Percentiles rank a stretch among this genome's conserved stretches.
phyloP scores from a whole-genome alignment of 2,329 filamentous ascomycete genomes.

The Chaetomiaceae sp. region DNA sequence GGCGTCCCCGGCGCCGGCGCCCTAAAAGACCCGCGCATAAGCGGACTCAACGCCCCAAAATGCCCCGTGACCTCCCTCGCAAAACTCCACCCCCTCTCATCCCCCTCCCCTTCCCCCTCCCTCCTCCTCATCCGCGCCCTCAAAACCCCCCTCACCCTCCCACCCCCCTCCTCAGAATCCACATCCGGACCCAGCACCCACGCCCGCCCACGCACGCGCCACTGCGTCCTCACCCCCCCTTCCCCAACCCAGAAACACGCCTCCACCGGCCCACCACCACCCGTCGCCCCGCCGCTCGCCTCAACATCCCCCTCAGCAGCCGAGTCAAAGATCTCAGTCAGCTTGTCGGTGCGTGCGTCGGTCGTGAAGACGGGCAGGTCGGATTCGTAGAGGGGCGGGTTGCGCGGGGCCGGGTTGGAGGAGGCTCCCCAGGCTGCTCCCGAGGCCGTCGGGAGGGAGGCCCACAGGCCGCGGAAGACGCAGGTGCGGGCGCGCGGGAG shows the following conservation, averaged over 20 bases:
- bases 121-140: conserved; percentile 56
- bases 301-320: conserved; percentile 37
- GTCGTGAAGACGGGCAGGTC: conserved; percentile 83
- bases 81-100: conserved; percentile 64
- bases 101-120: background rate
- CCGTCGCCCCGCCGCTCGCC: conserved; percentile 45
- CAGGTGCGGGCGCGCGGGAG: conserved; percentile 67
- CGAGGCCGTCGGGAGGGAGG: conserved; percentile 51
- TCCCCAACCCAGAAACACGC: conserved; percentile 76
- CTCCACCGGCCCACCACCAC: conserved; percentile 69
- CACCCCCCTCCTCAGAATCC: conserved; percentile 47
- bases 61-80: conserved; percentile 73
- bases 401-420: conserved; percentile 66
- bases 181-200: conserved; percentile 68
- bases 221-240: conserved; percentile 59
- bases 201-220: conserved; percentile 73
- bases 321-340: conserved; percentile 59
- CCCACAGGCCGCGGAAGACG: conserved; percentile 82
- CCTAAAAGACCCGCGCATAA: conserved; percentile 72
- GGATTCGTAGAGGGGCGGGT: conserved; percentile 64
- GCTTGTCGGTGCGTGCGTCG: conserved; percentile 82
- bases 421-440: conserved; percentile 35
- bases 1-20: conserved; percentile 65
- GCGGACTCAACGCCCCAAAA: conserved; percentile 82
- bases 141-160: conserved; percentile 52